Evolutionary conservation across 2,329 filamentous ascomycete genomes (phyloP).

Genomic region (Sporothrix phasma): DNA sequence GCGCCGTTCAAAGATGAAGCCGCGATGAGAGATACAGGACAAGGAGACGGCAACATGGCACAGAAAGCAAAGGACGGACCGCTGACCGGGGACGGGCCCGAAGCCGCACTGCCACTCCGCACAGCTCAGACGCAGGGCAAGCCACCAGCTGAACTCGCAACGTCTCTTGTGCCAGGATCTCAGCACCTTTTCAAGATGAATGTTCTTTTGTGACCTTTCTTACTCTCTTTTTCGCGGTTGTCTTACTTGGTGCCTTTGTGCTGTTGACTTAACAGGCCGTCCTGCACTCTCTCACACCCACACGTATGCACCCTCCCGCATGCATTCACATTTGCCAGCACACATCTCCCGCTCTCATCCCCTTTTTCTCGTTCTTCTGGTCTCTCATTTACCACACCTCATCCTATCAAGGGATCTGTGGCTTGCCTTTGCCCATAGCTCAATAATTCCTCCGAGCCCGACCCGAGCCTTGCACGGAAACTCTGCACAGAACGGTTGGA

Average conservation of each 20-base stretch:
- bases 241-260: too few species aligned
- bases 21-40: neutral
- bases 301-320: neutral
- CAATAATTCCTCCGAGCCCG: too few species aligned
- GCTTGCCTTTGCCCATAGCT: too few species aligned
- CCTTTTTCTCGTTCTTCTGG: too few species aligned
- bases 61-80: neutral
- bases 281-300: neutral
- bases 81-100: neutral
- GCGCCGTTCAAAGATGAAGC: too few species aligned
- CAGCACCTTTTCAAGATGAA: neutral
- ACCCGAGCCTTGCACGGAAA: too few species aligned
- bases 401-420: too few species aligned
- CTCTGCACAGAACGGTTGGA: too few species aligned
- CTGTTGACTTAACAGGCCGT: neutral
- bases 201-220: too few species aligned
- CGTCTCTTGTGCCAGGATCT: neutral
- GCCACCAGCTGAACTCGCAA: neutral
- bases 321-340: neutral
- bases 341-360: neutral
- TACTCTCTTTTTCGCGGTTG: too few species aligned
- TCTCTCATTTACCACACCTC: too few species aligned
- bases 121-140: neutral
- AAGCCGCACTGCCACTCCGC: neutral
- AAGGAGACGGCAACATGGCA: neutral